Evolutionary conservation across 2,329 filamentous ascomycete species (phyloP), one percentile per base, ranked within the genome.

Genomic region (Ascochyta rabiei): DNA sequence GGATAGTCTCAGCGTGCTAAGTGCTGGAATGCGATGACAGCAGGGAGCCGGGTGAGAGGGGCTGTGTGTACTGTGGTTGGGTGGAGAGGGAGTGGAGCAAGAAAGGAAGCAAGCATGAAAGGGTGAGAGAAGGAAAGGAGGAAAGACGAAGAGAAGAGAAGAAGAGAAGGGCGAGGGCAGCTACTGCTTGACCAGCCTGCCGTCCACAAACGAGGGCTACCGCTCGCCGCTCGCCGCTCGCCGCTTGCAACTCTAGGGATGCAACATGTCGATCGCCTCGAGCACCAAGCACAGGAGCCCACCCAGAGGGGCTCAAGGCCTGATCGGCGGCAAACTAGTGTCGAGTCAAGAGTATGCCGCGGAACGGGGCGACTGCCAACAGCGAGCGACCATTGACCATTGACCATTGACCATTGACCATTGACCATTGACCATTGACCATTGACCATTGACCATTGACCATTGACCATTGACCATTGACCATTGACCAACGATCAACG

Each of bases 11-110:
- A n/a, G n/a, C n/a, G 26, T 28, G 44, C 28, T 42, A 48, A 31
- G 18, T 19, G 35, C 31, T 46, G 47, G 49, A 56, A 62, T 56
- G 51, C 59, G 45, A 48, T 48, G 56, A 42, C 31, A 6, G n/a
- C n/a, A n/a, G n/a, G n/a, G n/a, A n/a, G 21, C 21, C 21, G 6
- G 21, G 21, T 6, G 21, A 23, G 21, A 4, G 21, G 21, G 21
- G 6, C 21, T 23, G 21, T 23, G 21, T 23, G 21, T 23, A 6
- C 21, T 4, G 21, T 23, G 21, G 21, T 23, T 23, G 4, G 21
- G 21, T 23, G 21, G 6, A 6, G 21, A 23, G 21, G 21, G 6
- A 23, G 21, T 10, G 37, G 30, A 21, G 21, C 9, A 33, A 35
- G 30, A 26, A 21, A 13, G 46, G 49, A 34, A 42, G 37, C 46